Evolutionary conservation across 768 basidiomycete genomes (phyloP), one percentile per base, ranked within the genome.

Genomic region (Mrakia gelida): DNA sequence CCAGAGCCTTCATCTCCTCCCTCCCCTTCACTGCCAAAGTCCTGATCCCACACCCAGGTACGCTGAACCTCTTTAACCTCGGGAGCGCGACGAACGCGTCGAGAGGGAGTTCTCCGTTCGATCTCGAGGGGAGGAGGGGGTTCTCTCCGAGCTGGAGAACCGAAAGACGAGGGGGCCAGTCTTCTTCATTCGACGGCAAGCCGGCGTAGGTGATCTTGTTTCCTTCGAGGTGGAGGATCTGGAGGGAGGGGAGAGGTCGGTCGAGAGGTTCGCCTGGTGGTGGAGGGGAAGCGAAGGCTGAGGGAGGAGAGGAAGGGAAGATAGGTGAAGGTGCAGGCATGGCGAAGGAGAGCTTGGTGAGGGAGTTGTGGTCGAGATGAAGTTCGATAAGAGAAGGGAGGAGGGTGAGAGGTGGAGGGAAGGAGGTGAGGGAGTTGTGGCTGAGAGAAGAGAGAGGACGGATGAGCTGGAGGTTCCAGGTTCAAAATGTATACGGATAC

Each of bases 331-430:
- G 74, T 11, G 74, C 26, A 16, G 78, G 78, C 43, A 79, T 75
- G 56, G 38, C 23, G 61, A 79, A 75, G 1, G 54, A 61, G 43
- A 79, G 78, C 11, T 70, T 71, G 28, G 74, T 45, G 62, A 79
- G 67, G 18, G 41, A 23, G 49, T 76, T 75, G 52, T 75, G 0
- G 4, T 68, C 59, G 41, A 79, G 74, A 41, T 79, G 74, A 2
- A 79, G 74, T 10, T 75, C 34, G 28, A 70, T 21, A 0, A 79
- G 71, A 4, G 67, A 71, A 2, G 74, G 74, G 30, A 79, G 75
- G 8, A 71, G 78, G 21, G 78, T 75, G 41, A 79, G 59, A 21
- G 67, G 59, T 10, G 78, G n/a, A 3, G 78, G 78, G 62, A 79
- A 75, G 7, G 45, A 34, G n/a, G 56, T 52, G 45, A 79, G 61